These are phyloP conservation scores for Populus hybrid DNA, from an alignment of 441 rosid species.

Conservation along the genomic window DNA sequence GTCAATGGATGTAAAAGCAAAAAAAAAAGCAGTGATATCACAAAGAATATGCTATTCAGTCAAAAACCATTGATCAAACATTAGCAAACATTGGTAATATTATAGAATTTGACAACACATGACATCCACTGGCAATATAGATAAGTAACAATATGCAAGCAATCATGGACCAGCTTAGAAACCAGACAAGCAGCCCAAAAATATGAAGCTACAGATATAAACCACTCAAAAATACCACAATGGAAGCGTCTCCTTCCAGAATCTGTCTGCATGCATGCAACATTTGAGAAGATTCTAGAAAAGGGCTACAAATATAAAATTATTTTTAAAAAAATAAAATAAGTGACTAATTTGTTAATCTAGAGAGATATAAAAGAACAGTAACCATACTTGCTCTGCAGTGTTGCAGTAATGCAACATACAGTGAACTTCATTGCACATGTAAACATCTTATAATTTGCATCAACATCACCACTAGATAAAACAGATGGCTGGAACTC, in stretches of 20 bases:
- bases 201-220: not conserved
- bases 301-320: not conserved
- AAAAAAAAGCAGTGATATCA: not conserved
- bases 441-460: conserved; percentile 47
- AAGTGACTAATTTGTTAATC: not conserved
- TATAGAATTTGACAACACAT: not conserved
- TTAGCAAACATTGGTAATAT: not conserved
- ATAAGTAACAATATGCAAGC: not conserved
- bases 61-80: not conserved
- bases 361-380: conserved; percentile 9
- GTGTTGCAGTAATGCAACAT: conserved; percentile 47
- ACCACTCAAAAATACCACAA: not conserved
- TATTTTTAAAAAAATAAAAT: not conserved
- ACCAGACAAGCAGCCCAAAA: not conserved
- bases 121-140: not conserved
- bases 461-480: conserved; percentile 40
- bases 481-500: conserved; percentile 60
- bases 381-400: conserved; percentile 50
- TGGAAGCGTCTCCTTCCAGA: not conserved
- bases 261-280: not conserved
- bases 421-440: conserved; percentile 57
- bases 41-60: not conserved
- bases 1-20: not conserved
- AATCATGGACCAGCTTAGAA: not conserved
- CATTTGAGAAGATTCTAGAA: not conserved